Evolutionary conservation across 129 eudicot species (phyloP).

Genomic region (Chrysanthemum lavandulifolium): DNA sequence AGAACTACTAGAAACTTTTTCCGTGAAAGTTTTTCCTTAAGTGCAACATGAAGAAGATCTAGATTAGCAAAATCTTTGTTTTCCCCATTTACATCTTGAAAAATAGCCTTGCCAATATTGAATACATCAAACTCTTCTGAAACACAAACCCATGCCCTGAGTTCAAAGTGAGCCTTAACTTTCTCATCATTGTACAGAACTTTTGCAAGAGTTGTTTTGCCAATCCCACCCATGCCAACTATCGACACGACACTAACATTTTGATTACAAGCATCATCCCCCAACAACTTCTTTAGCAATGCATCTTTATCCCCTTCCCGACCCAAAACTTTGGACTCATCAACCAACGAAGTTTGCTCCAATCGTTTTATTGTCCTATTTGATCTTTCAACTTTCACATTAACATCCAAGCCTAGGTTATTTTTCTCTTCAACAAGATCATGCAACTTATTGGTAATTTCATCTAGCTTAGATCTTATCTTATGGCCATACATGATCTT

Average conservation of each 20-base stretch:
- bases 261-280: not conserved
- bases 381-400: not conserved
- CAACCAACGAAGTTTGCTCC: not conserved
- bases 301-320: not conserved
- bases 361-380: not conserved
- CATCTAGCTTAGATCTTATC: slow-evolving; percentile 8
- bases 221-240: not conserved
- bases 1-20: slow-evolving; percentile 39
- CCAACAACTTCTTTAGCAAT: not conserved
- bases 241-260: not conserved
- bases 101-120: not conserved
- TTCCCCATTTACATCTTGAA: not conserved
- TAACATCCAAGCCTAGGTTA: not conserved
- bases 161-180: not conserved
- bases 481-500: not conserved
- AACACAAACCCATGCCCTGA: not conserved
- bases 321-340: not conserved
- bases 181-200: not conserved
- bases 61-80: slow-evolving; percentile 5
- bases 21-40: not conserved
- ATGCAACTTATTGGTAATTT: not conserved
- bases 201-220: not conserved
- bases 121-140: not conserved
- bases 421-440: slow-evolving; percentile 1
- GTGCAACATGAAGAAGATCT: slow-evolving; percentile 28